phyloP scores from a whole-genome alignment of 2,329 filamentous ascomycete genomes.

The Apiospora koreana region DNA sequence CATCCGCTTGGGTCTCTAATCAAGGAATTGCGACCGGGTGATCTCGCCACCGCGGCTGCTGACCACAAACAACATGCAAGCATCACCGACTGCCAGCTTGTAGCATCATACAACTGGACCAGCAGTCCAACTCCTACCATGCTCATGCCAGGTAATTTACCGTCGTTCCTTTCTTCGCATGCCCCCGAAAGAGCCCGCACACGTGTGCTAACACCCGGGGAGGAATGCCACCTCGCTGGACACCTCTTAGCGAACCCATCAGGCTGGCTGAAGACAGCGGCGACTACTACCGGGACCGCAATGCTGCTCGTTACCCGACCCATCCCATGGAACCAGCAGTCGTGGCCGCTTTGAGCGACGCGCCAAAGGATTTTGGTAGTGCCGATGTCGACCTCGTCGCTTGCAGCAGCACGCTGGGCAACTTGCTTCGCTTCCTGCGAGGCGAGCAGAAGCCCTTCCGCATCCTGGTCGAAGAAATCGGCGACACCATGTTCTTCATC shows the following conservation, averaged over 20 bases:
- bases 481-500: slow-evolving; percentile 61
- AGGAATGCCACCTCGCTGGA: slow-evolving; percentile 55
- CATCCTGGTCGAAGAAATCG: slow-evolving; percentile 57
- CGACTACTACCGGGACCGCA: slow-evolving; percentile 54
- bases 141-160: slow-evolving; percentile 32
- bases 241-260: slow-evolving; percentile 36
- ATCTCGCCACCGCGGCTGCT: not conserved
- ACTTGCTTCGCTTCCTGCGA: slow-evolving; percentile 58
- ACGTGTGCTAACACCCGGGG: slow-evolving; percentile 12
- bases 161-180: too few relatives aligned
- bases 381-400: slow-evolving; percentile 54
- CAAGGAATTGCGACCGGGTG: not conserved
- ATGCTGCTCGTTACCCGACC: slow-evolving; percentile 49
- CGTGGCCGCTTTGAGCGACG: slow-evolving; percentile 33
- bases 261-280: slow-evolving; percentile 46
- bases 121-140: slow-evolving; percentile 27
- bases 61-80: not conserved
- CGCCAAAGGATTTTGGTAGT: slow-evolving; percentile 10
- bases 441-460: slow-evolving; percentile 52
- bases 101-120: slow-evolving; percentile 42
- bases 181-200: not conserved
- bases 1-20: slow-evolving; percentile 14
- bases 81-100: slow-evolving; percentile 14
- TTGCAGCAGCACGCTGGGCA: slow-evolving; percentile 63
- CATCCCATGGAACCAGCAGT: slow-evolving; percentile 55